Evolutionary conservation across 2,329 filamentous ascomycete species (phyloP).

Genomic region (Zymoseptoria tritici): DNA sequence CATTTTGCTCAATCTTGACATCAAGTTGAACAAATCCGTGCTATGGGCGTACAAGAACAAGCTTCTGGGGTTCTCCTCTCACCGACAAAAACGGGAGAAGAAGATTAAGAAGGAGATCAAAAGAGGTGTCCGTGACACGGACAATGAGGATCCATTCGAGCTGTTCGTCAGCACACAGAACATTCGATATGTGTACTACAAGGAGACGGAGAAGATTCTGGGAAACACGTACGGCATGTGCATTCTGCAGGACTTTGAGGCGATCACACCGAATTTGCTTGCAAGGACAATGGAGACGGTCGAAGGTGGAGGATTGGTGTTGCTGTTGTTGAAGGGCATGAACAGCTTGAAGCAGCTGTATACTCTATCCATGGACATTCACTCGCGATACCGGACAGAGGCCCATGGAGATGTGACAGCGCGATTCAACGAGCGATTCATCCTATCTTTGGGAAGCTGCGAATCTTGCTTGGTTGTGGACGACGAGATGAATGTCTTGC

Average conservation of each 20-base stretch:
- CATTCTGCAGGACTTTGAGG: conserved; percentile 96
- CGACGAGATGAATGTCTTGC: conserved; percentile 93
- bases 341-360: conserved; percentile 95
- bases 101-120: conserved; percentile 99
- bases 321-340: conserved; percentile 92
- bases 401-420: conserved; percentile 92
- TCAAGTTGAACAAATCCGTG: conserved; percentile 93
- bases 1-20: conserved; percentile 81
- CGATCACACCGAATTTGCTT: conserved; percentile 91
- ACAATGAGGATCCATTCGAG: conserved; percentile 92
- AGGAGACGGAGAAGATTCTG: conserved; percentile 97
- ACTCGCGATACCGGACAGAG: conserved; percentile 92
- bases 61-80: conserved; percentile 85
- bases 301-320: conserved; percentile 85
- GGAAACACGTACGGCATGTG: conserved; percentile 99
- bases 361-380: conserved; percentile 94
- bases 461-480: conserved; percentile 92
- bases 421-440: conserved; percentile 95
- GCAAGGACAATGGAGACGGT: conserved; percentile 95
- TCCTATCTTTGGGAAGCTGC: conserved; percentile 90
- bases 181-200: conserved; percentile 98
- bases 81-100: conserved; percentile 94
- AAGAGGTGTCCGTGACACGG: conserved; percentile 83
- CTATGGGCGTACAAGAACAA: conserved; percentile 99
- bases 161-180: conserved; percentile 93